A percentile compares a stretch with the other conserved stretches of the same genome.
These are phyloP conservation scores for Ogataea philodendri DNA, from an alignment of 805 yeast species.

Conservation along the genomic window DNA sequence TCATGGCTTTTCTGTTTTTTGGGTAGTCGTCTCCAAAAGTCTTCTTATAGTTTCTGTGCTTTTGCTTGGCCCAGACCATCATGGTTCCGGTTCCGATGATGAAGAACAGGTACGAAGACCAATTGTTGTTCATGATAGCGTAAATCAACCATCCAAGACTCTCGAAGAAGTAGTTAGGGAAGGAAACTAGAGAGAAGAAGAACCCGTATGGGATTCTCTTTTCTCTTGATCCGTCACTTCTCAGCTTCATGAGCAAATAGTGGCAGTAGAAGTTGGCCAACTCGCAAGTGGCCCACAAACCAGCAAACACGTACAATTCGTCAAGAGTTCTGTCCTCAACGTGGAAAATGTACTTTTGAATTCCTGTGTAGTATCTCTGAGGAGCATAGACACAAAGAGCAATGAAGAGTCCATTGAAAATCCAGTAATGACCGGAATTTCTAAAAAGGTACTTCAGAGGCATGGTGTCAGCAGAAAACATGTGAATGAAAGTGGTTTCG, in stretches of 20 bases:
- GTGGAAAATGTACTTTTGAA: slow-evolving; percentile 39
- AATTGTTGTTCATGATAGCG: slow-evolving; percentile 70
- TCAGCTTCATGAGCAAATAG: slow-evolving; percentile 55
- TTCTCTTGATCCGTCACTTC: slow-evolving; percentile 54
- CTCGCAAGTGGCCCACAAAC: slow-evolving; percentile 59
- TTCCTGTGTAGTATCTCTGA: slow-evolving; percentile 22
- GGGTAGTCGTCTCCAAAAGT: slow-evolving; percentile 80
- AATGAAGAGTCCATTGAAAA: slow-evolving; percentile 67
- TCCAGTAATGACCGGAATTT: slow-evolving; percentile 90
- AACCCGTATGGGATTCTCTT: slow-evolving; percentile 80
- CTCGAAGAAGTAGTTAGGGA: slow-evolving; percentile 95
- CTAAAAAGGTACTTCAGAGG: slow-evolving; percentile 84
- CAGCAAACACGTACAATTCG: slow-evolving; percentile 36
- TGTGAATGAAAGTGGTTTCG: slow-evolving; percentile 83
- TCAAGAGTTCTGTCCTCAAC: slow-evolving; percentile 40
- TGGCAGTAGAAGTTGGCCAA: slow-evolving; percentile 73
- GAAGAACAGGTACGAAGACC: slow-evolving; percentile 72
- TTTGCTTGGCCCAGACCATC: slow-evolving; percentile 89
- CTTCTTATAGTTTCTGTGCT: slow-evolving; percentile 64
- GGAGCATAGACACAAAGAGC: slow-evolving; percentile 33
- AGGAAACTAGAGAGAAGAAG: slow-evolving; percentile 75
- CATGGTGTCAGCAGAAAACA: slow-evolving; percentile 88
- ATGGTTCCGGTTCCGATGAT: slow-evolving; percentile 74
- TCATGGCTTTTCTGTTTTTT: slow-evolving; percentile 68
- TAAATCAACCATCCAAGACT: slow-evolving; percentile 69